These are phyloP conservation scores for Globisporangium spiculum DNA, from an alignment of 352 stramenopile genomes.

Conservation along the genomic window DNA sequence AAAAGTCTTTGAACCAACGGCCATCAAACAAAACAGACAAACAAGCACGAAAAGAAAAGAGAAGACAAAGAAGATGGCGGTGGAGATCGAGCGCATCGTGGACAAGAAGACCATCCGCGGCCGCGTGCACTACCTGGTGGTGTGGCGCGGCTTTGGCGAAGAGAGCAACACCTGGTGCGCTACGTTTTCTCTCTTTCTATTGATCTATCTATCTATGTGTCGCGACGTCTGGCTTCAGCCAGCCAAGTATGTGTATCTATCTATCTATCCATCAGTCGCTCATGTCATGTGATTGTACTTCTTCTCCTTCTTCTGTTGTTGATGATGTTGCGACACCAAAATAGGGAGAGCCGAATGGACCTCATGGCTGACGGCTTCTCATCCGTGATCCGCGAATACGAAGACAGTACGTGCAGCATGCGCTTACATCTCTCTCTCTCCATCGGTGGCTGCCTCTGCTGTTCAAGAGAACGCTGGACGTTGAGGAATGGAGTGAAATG, in stretches of 20 bases:
- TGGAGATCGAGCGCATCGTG: slow-evolving; percentile 78
- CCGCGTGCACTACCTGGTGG: slow-evolving; percentile 82
- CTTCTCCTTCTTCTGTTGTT: neutral
- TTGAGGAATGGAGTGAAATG: neutral
- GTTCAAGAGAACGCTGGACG: neutral
- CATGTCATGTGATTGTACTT: neutral
- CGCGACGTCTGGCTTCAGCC: neutral
- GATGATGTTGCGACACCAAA: neutral
- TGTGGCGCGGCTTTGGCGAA: slow-evolving; percentile 75
- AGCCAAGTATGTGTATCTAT: neutral
- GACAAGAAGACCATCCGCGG: slow-evolving; percentile 78
- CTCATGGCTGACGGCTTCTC: slow-evolving; percentile 76
- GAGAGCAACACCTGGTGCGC: slow-evolving; percentile 83
- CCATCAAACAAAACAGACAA: neutral
- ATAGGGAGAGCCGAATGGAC: slow-evolving; percentile 82
- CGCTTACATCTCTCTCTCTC: neutral
- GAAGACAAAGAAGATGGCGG: slow-evolving; percentile 32
- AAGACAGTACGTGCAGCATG: slow-evolving; percentile 43
- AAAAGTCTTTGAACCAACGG: neutral
- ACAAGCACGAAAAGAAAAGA: slow-evolving; percentile 6
- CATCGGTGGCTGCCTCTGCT: neutral
- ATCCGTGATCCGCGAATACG: slow-evolving; percentile 64
- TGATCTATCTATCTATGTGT: neutral
- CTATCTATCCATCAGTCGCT: neutral
- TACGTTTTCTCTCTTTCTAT: neutral